Conservation (phyloP, 1,139 yeast species). For the Blastobotrys arbuscula region DNA sequence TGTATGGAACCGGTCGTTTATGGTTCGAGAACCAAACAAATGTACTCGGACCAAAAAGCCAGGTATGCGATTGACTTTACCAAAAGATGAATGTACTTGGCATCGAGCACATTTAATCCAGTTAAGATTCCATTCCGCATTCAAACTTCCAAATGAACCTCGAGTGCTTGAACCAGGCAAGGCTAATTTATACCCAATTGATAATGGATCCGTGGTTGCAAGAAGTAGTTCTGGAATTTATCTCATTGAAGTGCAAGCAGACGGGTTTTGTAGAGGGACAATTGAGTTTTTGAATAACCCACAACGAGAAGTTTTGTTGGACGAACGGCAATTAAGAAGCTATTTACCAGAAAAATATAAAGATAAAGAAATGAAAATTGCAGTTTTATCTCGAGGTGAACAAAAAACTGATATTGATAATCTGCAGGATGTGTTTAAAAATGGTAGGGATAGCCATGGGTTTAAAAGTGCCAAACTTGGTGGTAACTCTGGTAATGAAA, state of each 20-base stretch:
- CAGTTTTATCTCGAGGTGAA: slow-evolving; percentile 41
- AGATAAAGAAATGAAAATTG: slow-evolving; percentile 37
- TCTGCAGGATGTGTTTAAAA: slow-evolving; percentile 22
- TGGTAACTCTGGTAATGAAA: slow-evolving; percentile 22
- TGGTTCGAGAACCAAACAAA: slow-evolving; percentile 56
- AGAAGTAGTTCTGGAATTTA: slow-evolving; percentile 60
- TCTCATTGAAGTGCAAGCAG: slow-evolving; percentile 58
- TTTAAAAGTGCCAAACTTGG: slow-evolving; percentile 26
- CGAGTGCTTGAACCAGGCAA: slow-evolving; percentile 30
- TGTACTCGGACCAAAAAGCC: slow-evolving; percentile 49
- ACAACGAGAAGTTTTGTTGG: slow-evolving; percentile 45
- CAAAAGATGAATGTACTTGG: slow-evolving; percentile 80
- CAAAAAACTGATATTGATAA: slow-evolving; percentile 30
- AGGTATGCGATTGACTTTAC: slow-evolving; percentile 43
- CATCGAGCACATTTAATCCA: slow-evolving; percentile 72
- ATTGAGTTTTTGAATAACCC: slow-evolving; percentile 61
- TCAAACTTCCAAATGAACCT: slow-evolving; percentile 62
- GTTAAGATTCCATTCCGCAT: slow-evolving; percentile 75
- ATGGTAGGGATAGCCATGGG: slow-evolving; percentile 14
- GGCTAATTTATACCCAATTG: slow-evolving; percentile 43
- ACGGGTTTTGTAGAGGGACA: slow-evolving; percentile 60
- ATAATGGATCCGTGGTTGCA: slow-evolving; percentile 45
- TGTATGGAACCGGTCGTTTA: slow-evolving; percentile 73
- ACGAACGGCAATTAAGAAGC: slow-evolving; percentile 42
- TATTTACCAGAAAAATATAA: slow-evolving; percentile 41